Evolutionary conservation across 768 basidiomycete genomes (phyloP).

Genomic region (Leccinum longicurvipes): DNA sequence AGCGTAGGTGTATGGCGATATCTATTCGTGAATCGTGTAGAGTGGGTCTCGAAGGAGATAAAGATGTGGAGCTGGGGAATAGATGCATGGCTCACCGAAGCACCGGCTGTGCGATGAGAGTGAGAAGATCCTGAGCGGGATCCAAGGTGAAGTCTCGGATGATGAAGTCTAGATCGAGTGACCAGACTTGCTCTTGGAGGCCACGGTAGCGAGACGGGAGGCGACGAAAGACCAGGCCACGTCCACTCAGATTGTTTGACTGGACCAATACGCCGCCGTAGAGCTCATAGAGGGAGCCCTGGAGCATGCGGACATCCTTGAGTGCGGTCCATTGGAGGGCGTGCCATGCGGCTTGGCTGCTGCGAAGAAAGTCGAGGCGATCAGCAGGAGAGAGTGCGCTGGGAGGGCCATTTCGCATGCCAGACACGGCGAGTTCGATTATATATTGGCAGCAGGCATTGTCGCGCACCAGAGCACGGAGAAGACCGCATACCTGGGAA

Average conservation of each 20-base stretch:
- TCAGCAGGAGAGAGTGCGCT: slow-evolving; percentile 27
- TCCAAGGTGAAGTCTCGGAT: slow-evolving; percentile 65
- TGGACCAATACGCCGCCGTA: slow-evolving; percentile 57
- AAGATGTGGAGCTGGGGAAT: not conserved
- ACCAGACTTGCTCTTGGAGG: slow-evolving; percentile 48
- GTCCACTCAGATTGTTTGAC: slow-evolving; percentile 19
- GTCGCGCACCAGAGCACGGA: slow-evolving; percentile 26
- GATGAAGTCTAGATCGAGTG: slow-evolving; percentile 32
- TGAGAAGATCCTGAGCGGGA: slow-evolving; percentile 61
- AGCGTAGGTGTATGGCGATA: slow-evolving; percentile 40
- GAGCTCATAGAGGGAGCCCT: slow-evolving; percentile 53
- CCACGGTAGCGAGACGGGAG: slow-evolving; percentile 48
- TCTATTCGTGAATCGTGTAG: slow-evolving; percentile 15
- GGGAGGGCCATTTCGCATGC: slow-evolving; percentile 39
- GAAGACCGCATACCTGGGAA: slow-evolving; percentile 33
- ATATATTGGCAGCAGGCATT: slow-evolving; percentile 38
- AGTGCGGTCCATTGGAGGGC: slow-evolving; percentile 35
- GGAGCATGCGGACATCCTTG: slow-evolving; percentile 36
- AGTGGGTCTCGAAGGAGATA: slow-evolving; percentile 11
- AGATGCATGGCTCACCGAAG: slow-evolving; percentile 29
- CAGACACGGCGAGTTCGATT: slow-evolving; percentile 45
- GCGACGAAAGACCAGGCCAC: slow-evolving; percentile 40
- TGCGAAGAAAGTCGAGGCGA: slow-evolving; percentile 38
- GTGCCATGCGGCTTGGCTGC: slow-evolving; percentile 40
- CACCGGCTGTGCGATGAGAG: slow-evolving; percentile 42